Percentiles rank a stretch among this genome's conserved stretches.
Conservation (phyloP, 495 filamentous ascomycete genomes). For the Chaetomidium leptoderma region DNA sequence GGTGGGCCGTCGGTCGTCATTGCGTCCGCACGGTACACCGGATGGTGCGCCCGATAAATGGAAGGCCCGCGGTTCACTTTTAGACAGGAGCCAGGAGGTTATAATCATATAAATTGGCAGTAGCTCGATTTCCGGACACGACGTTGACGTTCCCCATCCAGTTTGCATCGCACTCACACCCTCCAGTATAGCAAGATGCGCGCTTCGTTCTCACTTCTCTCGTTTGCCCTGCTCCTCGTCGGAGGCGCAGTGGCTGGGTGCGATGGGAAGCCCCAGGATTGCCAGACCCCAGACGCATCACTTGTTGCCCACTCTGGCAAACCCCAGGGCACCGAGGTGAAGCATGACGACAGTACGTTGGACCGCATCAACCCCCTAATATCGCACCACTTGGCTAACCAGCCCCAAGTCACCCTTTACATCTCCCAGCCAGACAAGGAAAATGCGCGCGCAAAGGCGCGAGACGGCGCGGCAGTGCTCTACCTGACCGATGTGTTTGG, state of each 20-base stretch:
- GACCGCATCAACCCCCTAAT: background rate
- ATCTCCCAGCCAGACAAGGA: constrained; percentile 34
- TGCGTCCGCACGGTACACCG: too few species aligned
- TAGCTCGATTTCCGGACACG: background rate
- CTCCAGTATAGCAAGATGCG: constrained; percentile 9
- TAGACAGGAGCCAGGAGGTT: background rate
- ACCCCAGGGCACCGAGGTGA: constrained; percentile 30
- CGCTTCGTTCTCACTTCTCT: constrained; percentile 5
- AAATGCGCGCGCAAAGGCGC: constrained; percentile 30
- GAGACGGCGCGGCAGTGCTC: constrained; percentile 44
- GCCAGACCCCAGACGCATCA: constrained; percentile 11
- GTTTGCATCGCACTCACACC: too few species aligned
- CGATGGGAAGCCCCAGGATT: background rate
- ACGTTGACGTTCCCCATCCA: background rate
- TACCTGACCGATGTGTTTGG: constrained; percentile 61
- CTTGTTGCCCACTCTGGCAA: constrained; percentile 35
- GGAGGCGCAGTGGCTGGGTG: constrained; percentile 4
- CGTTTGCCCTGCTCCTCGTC: constrained; percentile 9
- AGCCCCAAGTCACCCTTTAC: constrained; percentile 36
- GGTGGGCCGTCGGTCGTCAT: too few species aligned
- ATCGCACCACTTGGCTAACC: constrained; percentile 7
- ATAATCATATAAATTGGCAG: background rate
- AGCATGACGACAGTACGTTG: constrained; percentile 30
- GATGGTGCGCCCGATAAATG: too few species aligned
- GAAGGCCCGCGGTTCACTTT: background rate